Percentiles rank a stretch among this genome's conserved stretches.
phyloP scores from a whole-genome alignment of 177 flowering plant genomes.

The Vitis hybrid region DNA sequence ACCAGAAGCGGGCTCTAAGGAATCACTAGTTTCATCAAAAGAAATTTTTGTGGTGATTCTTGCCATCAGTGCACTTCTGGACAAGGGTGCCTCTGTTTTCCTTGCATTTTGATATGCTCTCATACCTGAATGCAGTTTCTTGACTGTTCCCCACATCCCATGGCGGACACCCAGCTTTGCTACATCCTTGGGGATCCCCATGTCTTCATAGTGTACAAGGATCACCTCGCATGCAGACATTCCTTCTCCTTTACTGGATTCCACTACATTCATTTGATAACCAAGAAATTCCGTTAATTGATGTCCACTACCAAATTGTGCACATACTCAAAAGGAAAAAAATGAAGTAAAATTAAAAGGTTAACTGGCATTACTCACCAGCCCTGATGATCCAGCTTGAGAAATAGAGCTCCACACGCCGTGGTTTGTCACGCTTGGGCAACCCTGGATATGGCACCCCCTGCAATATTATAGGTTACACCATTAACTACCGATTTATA shows the following conservation, averaged over 20 bases:
- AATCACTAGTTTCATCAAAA: conserved; percentile 25
- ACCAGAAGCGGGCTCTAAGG: conserved; percentile 21
- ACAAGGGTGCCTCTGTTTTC: conserved; percentile 51
- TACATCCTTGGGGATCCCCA: conserved; percentile 98
- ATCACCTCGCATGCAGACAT: conserved; percentile 85
- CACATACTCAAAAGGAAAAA: no score
- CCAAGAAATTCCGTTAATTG: no score
- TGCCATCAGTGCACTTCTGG: conserved; percentile 70
- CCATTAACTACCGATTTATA: neutral
- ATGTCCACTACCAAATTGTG: no score
- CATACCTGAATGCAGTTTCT: conserved; percentile 85
- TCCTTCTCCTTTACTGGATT: conserved; percentile 88
- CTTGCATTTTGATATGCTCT: conserved; percentile 81
- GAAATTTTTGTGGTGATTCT: conserved; percentile 64
- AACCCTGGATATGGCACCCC: conserved; percentile 73
- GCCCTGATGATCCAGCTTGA: conserved; percentile 93
- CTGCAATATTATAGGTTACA: conserved; percentile 34
- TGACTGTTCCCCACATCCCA: conserved; percentile 98
- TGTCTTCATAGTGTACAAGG: conserved; percentile 90
- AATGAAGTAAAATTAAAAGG: neutral
- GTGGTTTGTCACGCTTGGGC: conserved; percentile 83
- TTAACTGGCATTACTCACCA: conserved; percentile 39
- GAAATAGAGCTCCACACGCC: conserved; percentile 88
- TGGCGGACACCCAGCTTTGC: conserved; percentile 93
- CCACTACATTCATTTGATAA: conserved; percentile 46